Evolutionary conservation across 768 basidiomycete genomes (phyloP), one percentile per base, ranked within the genome.

Genomic region (Chalciporus piperatus): DNA sequence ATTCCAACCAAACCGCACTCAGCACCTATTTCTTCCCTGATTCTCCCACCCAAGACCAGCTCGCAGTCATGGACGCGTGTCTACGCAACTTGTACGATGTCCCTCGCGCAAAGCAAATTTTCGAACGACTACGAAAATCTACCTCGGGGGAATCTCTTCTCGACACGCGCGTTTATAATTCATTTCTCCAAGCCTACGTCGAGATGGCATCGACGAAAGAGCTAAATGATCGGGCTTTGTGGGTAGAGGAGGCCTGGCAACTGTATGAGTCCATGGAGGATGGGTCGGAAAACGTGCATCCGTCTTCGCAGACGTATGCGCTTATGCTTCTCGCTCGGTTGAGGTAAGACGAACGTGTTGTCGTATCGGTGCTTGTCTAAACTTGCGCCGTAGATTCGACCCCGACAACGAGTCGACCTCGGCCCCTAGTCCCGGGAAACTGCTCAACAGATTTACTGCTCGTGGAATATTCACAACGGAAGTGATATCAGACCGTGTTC

Each of bases 51-150:
- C 80, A 84, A 41, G 89, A 92, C 65, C 74, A 80, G 48, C 65
- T 90, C 11, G 83, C 88, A 0, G 79, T 95, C 56, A 88, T 95
- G 70, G 84, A 89, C 59, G 89, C 91, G 4, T 95, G 93, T 64
- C 70, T 95, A 12, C 78, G 86, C 65, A 81, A 87, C 55, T 62
- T 81, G 3, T 83, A 86, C 65, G 89, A 93, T 64, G 82, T 93
- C 0, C 74, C 78, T 0, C 86, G 93, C 6, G 92, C 92, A 7
- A 82, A 82, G 56, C 72, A 74, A 33, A 79, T 95, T 20, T 92
- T 94, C 56, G 79, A 82, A 42, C 74, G 77, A 9, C 67, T 94
- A 33, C 79, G 85, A 6, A 67, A 70, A 55, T 57, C 67, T 0
- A 51, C 68, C 0, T 58, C 78, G 1, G 72, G 74, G 0, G 73